phyloP scores from a whole-genome alignment of 2,329 filamentous ascomycete species.

The Exophiala viscosa region DNA sequence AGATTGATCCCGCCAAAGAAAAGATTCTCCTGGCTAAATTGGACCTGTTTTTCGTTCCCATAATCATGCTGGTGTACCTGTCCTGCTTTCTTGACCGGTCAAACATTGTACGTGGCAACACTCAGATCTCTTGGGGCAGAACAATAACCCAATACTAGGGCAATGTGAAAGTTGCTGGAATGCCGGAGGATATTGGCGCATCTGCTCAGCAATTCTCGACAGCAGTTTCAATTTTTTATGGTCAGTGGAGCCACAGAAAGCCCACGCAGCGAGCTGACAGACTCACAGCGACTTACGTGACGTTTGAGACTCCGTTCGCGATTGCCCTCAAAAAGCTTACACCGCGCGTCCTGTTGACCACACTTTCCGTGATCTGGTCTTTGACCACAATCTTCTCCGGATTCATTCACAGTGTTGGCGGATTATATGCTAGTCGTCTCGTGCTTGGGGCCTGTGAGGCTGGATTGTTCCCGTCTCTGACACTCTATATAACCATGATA shows the following conservation, averaged over 20 bases:
- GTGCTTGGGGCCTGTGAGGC: conserved; percentile 40
- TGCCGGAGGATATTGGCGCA: conserved; percentile 45
- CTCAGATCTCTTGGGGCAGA: background rate
- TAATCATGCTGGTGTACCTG: conserved; percentile 56
- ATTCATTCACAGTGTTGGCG: conserved; percentile 41
- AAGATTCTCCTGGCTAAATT: conserved; percentile 47
- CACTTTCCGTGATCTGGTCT: conserved; percentile 44
- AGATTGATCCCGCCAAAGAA: conserved; percentile 46
- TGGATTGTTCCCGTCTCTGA: conserved; percentile 39
- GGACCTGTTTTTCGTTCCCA: conserved; percentile 47
- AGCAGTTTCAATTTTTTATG: conserved; percentile 50
- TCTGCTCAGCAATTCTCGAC: conserved; percentile 41
- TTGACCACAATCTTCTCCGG: conserved; percentile 46
- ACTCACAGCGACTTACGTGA: conserved; percentile 43
- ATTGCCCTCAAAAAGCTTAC: conserved; percentile 48
- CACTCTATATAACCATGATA: conserved; percentile 40
- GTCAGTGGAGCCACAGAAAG: background rate
- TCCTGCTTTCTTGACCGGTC: conserved; percentile 54
- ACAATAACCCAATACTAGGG: conserved; percentile 29
- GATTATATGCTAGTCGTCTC: conserved; percentile 40
- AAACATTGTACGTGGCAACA: conserved; percentile 43
- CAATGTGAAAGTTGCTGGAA: conserved; percentile 48
- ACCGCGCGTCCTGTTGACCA: conserved; percentile 40
- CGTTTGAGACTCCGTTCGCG: conserved; percentile 47
- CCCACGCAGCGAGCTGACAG: background rate